Evolutionary conservation across 352 stramenopile species (phyloP).

Genomic region (Globisporangium iwayamae): DNA sequence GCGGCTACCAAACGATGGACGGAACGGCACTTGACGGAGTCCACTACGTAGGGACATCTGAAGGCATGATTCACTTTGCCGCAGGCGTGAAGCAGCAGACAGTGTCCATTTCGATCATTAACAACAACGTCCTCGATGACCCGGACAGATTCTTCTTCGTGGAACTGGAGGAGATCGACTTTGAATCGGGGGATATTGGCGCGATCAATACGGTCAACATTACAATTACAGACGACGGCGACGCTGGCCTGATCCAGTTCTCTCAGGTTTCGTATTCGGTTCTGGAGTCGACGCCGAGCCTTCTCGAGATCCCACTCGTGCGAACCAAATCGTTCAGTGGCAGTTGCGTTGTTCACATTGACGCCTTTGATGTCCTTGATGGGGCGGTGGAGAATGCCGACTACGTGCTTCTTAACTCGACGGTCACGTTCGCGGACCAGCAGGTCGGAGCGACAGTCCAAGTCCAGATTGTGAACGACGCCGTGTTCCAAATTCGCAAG

Average conservation of each 20-base stretch:
- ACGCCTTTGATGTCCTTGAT: conserved; percentile 12
- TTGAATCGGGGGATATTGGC: conserved; percentile 31
- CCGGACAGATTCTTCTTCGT: conserved; percentile 46
- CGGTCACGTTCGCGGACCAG: conserved; percentile 22
- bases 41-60: conserved; percentile 22
- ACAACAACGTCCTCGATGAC: conserved; percentile 48
- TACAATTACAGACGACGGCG: conserved; percentile 46
- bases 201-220: conserved; percentile 17
- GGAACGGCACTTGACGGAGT: conserved; percentile 30
- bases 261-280: conserved; percentile 21
- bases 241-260: conserved; percentile 42
- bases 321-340: conserved; percentile 32
- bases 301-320: conserved; percentile 22
- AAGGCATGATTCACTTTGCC: conserved; percentile 29
- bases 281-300: conserved; percentile 19
- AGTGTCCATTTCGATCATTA: conserved; percentile 38
- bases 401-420: conserved; percentile 21
- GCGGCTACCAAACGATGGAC: conserved; percentile 27
- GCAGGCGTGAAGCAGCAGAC: conserved; percentile 17
- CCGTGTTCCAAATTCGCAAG: conserved; percentile 40
- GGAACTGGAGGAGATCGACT: conserved; percentile 20
- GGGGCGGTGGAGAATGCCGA: conserved; percentile 25
- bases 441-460: conserved; percentile 16
- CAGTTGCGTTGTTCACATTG: conserved; percentile 15
- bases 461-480: conserved; percentile 43